Evolutionary conservation across 2,329 filamentous ascomycete genomes (phyloP).

Genomic region (Monilinia fructigena): DNA sequence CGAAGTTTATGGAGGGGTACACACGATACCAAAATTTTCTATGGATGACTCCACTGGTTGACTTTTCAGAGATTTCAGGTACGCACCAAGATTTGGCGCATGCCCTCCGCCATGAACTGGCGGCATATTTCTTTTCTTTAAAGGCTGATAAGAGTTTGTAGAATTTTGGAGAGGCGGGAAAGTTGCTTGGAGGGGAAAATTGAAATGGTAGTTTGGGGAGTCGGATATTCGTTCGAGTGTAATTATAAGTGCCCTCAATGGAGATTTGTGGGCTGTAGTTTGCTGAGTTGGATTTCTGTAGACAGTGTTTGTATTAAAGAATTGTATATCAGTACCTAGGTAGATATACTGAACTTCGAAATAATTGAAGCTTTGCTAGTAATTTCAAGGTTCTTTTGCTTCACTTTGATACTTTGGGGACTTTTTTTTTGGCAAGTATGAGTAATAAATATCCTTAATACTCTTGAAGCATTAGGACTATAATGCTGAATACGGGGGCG

Average conservation of each 20-base stretch:
- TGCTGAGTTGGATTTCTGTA: background rate
- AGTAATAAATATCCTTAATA: background rate
- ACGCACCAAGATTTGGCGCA: conserved; percentile 74
- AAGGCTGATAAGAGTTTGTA: background rate
- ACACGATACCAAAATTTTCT: conserved; percentile 80
- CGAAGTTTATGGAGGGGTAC: conserved; percentile 23
- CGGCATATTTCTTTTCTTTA: background rate
- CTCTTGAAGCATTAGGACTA: background rate
- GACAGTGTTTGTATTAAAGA: too few species aligned
- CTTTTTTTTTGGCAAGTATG: background rate
- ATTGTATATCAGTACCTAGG: too few species aligned
- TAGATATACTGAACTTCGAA: too few species aligned
- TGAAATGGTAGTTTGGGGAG: background rate
- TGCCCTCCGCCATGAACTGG: conserved; percentile 43
- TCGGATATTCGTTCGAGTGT: background rate
- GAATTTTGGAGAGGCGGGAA: background rate
- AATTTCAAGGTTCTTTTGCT: background rate
- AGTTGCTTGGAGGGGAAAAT: background rate
- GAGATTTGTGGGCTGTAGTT: background rate
- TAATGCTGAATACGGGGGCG: background rate
- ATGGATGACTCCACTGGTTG: conserved; percentile 77
- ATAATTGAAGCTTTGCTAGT: too few species aligned
- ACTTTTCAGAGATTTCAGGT: conserved; percentile 74
- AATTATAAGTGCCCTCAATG: background rate
- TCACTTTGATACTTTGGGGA: background rate